Base-by-base conservation (phyloP, 129 eudicot genomes). In the Lactuca saligna region DNA sequence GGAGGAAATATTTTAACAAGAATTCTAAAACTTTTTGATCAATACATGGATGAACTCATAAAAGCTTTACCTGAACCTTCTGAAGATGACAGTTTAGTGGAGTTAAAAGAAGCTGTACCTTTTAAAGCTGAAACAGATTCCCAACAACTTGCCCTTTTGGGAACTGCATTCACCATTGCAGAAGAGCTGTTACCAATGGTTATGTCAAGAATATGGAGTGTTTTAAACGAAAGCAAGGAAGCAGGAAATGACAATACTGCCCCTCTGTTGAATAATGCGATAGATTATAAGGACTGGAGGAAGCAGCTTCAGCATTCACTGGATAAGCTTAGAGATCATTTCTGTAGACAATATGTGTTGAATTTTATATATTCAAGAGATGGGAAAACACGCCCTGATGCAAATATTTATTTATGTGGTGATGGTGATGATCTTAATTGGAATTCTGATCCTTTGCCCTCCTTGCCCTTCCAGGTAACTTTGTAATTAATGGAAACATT, bases 41-140 rank as follows among this genome's bases (percentile, higher is more conserved):
- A 83, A 59, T 93, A 87, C 82, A 91, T 93, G 65, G 99, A 93
- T 63, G 77, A 82, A 73, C 79, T 93, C 50, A 89, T 85, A 59
- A 93, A 89, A 85, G 90, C 97, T 41, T 75, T 93, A 81, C 86
- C 90, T 1, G 87, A 90, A 42, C 85, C 88, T 16, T 79, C 95
- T 20, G 99, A 89, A 75, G 99, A 93, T 49, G 99, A 93, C 57
- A 81, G 78, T 72, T 80, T 89, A 10, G 71, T 86, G 20, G 96
- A 88, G 62, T 76, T 88, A 32, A 88, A 89, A 77, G 99, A 93
- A 66, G 69, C 83, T 20, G 70, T 89, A 37, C 92, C 97, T 37
- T 89, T 87, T 61, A 93, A 79, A 71, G 88, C 97, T n/a, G 99
- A 93, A 74, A 83, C 99, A 34, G 99, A 93, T 74, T 89, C 99